Base-by-base conservation (phyloP, 2,329 filamentous ascomycete species). In the Thelonectria olida region DNA sequence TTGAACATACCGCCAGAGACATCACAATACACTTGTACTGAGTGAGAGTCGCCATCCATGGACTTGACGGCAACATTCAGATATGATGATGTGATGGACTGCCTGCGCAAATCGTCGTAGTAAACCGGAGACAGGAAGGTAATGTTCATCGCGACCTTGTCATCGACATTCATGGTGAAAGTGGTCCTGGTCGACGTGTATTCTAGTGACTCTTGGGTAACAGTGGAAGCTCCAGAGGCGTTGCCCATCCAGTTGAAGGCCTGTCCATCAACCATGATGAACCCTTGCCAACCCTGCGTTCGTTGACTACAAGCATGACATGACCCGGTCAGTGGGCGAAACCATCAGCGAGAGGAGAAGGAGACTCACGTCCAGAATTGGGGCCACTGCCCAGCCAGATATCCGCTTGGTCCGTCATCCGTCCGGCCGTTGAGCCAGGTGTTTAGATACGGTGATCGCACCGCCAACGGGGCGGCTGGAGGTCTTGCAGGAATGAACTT, bases 361-460 rank as follows among this genome's bases (percentile, higher is more conserved):
- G 6, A 7, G n/a, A 5, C 85, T 76, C 75, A 90, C 89, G 81
- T 81, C 87, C 89, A 93, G 67, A 91, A 91, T 1, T 79, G 81
- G 1, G 90, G 85, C 89, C 89, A 93, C 71, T 87, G 76, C 2
- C 90, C 90, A 0, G 90, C 85, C 27, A 93, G 81, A 61, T 90
- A 85, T 1, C 89, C 89, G 31, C 88, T 88, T 70, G 89, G 86
- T 9, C 85, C 84, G 20, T 84, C 86, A 72, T 88, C 82, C 25
- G 80, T 85, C 2, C 88, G 88, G 9, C 84, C 88, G 58, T 85
- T 78, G 41, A 90, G 81, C 89, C 90, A 92, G 13, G 88, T 85
- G 72, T 86, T 92, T 15, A 94, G 77, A 67, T 94, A 95, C 0
- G 92, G 92, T 9, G 88, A 90, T 63, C 87, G 88, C 44, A 94